phyloP scores from a whole-genome alignment of 805 yeast species.

The Starmerella bombicola region DNA sequence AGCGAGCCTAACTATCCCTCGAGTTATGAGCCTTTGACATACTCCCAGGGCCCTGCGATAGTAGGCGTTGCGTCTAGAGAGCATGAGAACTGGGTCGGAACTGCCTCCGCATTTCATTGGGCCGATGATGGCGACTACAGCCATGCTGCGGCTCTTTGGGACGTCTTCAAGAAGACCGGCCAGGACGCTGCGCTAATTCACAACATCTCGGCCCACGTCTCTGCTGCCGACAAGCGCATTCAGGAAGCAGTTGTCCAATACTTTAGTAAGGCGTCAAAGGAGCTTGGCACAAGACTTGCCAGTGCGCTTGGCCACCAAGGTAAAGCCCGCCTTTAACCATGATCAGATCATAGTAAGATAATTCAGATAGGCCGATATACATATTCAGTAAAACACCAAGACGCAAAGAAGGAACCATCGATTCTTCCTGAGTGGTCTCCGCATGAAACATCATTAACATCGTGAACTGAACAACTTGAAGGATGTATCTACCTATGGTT shows the following conservation, averaged over 20 bases:
- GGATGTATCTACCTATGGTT: too few species aligned
- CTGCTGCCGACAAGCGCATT: conserved; percentile 54
- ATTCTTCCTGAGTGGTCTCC: too few species aligned
- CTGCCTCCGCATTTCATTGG: conserved; percentile 85
- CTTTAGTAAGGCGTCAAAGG: conserved; percentile 60
- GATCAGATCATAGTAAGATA: too few species aligned
- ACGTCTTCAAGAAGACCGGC: conserved; percentile 66
- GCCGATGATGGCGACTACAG: conserved; percentile 56
- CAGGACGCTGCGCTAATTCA: conserved; percentile 76
- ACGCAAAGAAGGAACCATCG: too few species aligned
- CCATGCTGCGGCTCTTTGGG: conserved; percentile 69
- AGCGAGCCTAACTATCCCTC: conserved; percentile 42
- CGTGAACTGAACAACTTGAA: too few species aligned
- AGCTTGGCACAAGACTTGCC: conserved; percentile 39
- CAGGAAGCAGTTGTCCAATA: conserved; percentile 69
- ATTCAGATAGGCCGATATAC: too few species aligned
- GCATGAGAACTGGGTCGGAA: conserved; percentile 72
- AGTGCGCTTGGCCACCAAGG: not conserved
- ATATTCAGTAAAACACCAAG: too few species aligned
- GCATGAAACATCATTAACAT: too few species aligned
- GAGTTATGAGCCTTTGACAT: conserved; percentile 28
- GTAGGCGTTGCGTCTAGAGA: conserved; percentile 26
- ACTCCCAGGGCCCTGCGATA: conserved; percentile 19
- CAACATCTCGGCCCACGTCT: conserved; percentile 64
- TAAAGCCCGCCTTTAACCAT: not conserved